Conservation (phyloP, 495 filamentous ascomycete genomes). For the Aspergillus affinis region DNA sequence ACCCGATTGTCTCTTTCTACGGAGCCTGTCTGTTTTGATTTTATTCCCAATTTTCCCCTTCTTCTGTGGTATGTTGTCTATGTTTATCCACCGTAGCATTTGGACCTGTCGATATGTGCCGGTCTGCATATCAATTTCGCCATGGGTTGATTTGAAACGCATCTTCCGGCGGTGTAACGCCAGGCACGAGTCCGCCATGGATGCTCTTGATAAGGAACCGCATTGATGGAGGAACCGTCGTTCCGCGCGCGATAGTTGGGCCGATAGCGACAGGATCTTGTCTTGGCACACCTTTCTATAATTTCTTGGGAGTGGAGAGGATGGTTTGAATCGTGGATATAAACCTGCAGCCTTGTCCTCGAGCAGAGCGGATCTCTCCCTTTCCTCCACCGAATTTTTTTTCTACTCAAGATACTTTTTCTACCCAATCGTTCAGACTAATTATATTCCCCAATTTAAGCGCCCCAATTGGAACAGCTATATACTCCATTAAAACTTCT, state of each 20-base stretch:
- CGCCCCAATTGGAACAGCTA: neutral
- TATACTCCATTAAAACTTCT: neutral
- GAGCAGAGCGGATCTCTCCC: neutral
- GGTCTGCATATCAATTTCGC: neutral
- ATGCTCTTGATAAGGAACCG: conserved; percentile 7
- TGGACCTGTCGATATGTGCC: neutral
- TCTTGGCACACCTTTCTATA: conserved; percentile 14
- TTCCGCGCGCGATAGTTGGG: neutral
- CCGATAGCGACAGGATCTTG: conserved; percentile 5
- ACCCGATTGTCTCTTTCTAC: conserved; percentile 3
- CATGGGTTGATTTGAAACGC: conserved; percentile 5
- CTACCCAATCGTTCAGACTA: neutral
- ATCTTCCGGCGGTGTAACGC: conserved; percentile 12
- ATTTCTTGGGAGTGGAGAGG: conserved; percentile 10
- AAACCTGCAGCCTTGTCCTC: neutral
- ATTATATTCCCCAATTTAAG: neutral
- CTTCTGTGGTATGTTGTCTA: neutral
- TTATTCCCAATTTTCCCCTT: neutral
- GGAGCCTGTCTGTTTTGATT: neutral
- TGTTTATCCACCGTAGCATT: neutral
- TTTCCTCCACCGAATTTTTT: neutral
- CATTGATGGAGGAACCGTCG: neutral
- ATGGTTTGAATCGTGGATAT: conserved; percentile 2
- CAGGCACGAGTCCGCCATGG: conserved; percentile 12
- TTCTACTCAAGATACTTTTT: too few species aligned